Evolutionary conservation across 1,139 yeast genomes (phyloP).

Genomic region (Debaryomyces nepalensis): DNA sequence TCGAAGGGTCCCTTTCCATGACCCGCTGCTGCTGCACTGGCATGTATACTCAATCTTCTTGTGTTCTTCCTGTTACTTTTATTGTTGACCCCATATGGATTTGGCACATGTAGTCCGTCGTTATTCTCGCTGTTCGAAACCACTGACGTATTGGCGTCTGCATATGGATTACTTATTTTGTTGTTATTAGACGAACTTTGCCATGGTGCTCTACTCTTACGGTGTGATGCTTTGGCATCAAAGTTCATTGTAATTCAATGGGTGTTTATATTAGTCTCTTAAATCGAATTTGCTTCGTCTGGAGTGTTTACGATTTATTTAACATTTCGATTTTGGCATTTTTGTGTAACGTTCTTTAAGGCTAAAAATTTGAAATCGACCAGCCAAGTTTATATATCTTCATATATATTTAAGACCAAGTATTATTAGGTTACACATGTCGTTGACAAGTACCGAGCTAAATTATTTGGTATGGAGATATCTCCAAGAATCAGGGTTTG

Average conservation of each 20-base stretch:
- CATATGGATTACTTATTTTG: conserved; percentile 40
- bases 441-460: conserved; percentile 80
- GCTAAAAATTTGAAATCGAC: conserved; percentile 3
- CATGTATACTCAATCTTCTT: conserved; percentile 50
- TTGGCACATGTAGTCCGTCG: conserved; percentile 14
- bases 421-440: conserved; percentile 48
- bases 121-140: conserved; percentile 15
- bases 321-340: no score
- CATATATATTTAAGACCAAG: background rate
- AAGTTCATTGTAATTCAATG: conserved; percentile 30
- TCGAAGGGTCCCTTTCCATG: conserved; percentile 36
- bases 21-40: conserved; percentile 44
- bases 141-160: conserved; percentile 31
- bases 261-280: no score
- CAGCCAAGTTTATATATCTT: conserved; percentile 1
- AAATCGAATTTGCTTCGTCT: no score
- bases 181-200: conserved; percentile 25
- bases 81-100: conserved; percentile 23
- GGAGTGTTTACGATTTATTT: no score
- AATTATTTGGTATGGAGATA: conserved; percentile 94
- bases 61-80: conserved; percentile 28
- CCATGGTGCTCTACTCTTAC: conserved; percentile 55
- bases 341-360: conserved; percentile 12
- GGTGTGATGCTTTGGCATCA: conserved; percentile 35
- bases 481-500: conserved; percentile 84